These are phyloP conservation scores for Diatrype stigma DNA, from an alignment of 2,329 filamentous ascomycete genomes.

Conservation along the genomic window DNA sequence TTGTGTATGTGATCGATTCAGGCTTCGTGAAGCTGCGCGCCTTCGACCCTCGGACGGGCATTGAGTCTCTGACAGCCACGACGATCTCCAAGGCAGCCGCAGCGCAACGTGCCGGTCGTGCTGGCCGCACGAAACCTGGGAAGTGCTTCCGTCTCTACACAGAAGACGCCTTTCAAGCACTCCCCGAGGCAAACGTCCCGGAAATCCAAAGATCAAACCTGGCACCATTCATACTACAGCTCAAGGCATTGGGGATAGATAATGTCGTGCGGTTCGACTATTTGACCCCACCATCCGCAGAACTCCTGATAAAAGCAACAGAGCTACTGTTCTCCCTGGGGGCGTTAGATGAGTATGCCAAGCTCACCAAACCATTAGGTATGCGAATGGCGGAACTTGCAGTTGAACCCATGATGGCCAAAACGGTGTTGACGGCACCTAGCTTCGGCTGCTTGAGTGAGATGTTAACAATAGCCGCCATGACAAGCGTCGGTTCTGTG, in stretches of 20 bases:
- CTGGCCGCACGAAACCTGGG: slow-evolving; percentile 81
- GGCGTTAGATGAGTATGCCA: slow-evolving; percentile 83
- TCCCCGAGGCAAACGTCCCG: slow-evolving; percentile 72
- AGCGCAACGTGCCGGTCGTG: slow-evolving; percentile 84
- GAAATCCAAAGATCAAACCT: slow-evolving; percentile 93
- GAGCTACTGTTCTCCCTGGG: slow-evolving; percentile 85
- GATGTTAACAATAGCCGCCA: slow-evolving; percentile 86
- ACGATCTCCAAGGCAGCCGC: slow-evolving; percentile 87
- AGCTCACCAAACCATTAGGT: slow-evolving; percentile 84
- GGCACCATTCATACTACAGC: slow-evolving; percentile 80
- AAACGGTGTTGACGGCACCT: slow-evolving; percentile 72
- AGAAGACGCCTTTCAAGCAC: slow-evolving; percentile 60
- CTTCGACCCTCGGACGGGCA: slow-evolving; percentile 79
- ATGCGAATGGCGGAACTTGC: slow-evolving; percentile 88
- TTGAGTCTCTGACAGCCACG: slow-evolving; percentile 79
- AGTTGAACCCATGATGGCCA: slow-evolving; percentile 93
- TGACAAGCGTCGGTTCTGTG: slow-evolving; percentile 79
- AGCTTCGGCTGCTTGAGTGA: slow-evolving; percentile 77
- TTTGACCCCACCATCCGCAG: slow-evolving; percentile 77
- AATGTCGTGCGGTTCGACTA: slow-evolving; percentile 91
- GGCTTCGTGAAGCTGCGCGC: slow-evolving; percentile 88
- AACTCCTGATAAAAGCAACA: slow-evolving; percentile 78
- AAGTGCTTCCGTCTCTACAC: slow-evolving; percentile 95
- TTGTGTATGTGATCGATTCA: slow-evolving; percentile 84
- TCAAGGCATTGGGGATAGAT: slow-evolving; percentile 93